Percentiles rank a stretch among this genome's conserved stretches.
phyloP scores from a whole-genome alignment of 176 grass and related monocot genomes.

The Secale cereale region DNA sequence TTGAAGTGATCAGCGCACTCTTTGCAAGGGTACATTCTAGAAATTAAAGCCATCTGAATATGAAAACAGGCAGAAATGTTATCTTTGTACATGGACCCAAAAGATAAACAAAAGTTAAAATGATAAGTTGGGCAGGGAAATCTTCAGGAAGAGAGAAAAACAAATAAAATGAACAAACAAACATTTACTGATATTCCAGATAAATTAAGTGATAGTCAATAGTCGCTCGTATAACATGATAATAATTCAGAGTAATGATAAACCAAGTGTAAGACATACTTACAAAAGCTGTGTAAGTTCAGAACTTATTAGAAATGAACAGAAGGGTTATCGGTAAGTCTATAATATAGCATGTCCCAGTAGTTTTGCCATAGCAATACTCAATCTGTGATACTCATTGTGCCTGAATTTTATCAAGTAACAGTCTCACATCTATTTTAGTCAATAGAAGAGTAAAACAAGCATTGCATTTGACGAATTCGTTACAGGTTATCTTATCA shows the following conservation, averaged over 20 bases:
- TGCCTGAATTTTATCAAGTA: neutral
- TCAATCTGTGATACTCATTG: neutral
- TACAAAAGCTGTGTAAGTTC: neutral
- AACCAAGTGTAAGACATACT: neutral
- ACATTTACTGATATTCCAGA: neutral
- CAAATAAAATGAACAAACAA: neutral
- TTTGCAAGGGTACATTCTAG: slow-evolving; percentile 92
- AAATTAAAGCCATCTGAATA: slow-evolving; percentile 83
- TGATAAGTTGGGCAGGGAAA: neutral
- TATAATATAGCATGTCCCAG: neutral
- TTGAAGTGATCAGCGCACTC: slow-evolving; percentile 95
- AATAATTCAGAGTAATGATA: neutral
- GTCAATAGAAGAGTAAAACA: neutral
- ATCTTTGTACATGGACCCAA: slow-evolving; percentile 19
- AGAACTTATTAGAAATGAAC: neutral
- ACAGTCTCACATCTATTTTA: neutral
- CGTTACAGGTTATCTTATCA: neutral
- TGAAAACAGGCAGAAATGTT: slow-evolving; percentile 19
- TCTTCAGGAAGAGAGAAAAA: neutral
- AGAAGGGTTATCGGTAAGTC: neutral
- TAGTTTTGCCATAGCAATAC: neutral
- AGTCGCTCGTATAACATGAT: neutral
- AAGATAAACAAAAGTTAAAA: neutral
- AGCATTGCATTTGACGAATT: neutral
- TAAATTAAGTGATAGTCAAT: neutral